These are phyloP conservation scores for Chrysosporium keratinophilum DNA, from an alignment of 2,329 filamentous ascomycete species.

Conservation along the genomic window DNA sequence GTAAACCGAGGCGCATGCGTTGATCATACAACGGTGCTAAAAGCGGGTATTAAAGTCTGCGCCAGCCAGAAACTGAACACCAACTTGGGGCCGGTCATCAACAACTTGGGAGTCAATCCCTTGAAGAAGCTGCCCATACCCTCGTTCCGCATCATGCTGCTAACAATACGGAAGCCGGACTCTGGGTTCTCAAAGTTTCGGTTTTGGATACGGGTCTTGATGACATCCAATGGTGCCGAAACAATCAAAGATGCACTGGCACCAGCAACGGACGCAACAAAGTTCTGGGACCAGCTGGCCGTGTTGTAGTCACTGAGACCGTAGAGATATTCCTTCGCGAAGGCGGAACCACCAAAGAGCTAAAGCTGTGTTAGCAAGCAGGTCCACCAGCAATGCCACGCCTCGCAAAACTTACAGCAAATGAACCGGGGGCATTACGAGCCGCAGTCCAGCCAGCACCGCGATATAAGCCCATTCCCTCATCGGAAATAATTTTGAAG, in stretches of 20 bases:
- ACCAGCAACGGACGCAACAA: conserved; percentile 88
- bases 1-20: background rate
- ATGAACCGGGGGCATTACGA: conserved; percentile 90
- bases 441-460: conserved; percentile 97
- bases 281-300: conserved; percentile 91
- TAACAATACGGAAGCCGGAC: conserved; percentile 80
- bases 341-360: conserved; percentile 95
- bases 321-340: conserved; percentile 95
- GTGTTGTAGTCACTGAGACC: conserved; percentile 87
- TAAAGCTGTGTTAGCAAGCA: conserved; percentile 30
- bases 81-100: conserved; percentile 98
- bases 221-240: conserved; percentile 90
- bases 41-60: conserved; percentile 92
- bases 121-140: conserved; percentile 89
- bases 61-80: conserved; percentile 99
- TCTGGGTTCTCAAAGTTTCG: conserved; percentile 97
- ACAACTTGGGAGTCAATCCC: conserved; percentile 87
- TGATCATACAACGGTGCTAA: conserved; percentile 55
- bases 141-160: conserved; percentile 88
- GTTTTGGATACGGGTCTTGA: conserved; percentile 98
- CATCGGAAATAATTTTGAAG: conserved; percentile 78
- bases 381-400: conserved; percentile 17
- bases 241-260: conserved; percentile 91
- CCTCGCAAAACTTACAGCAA: conserved; percentile 57
- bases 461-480: conserved; percentile 90